These are phyloP conservation scores for Rhizomucor pusillus DNA, from an alignment of 371 early-diverging fungal species.

Conservation along the genomic window DNA sequence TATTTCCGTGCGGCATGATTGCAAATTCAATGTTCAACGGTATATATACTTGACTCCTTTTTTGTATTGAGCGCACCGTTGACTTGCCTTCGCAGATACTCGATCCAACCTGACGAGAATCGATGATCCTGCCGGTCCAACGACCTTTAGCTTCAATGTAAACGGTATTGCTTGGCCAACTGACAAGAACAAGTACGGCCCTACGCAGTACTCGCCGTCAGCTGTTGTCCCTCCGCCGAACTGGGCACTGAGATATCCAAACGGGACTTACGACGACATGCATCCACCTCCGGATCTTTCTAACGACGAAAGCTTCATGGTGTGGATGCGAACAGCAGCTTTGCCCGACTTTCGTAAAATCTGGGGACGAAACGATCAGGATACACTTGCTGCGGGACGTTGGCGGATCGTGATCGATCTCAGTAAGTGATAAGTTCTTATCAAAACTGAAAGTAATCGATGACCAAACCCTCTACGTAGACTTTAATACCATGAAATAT, in stretches of 20 bases:
- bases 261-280: slow-evolving; percentile 57
- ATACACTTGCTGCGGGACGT: slow-evolving; percentile 52
- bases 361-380: slow-evolving; percentile 77
- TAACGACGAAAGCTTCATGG: slow-evolving; percentile 84
- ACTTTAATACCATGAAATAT: slow-evolving; percentile 77
- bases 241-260: slow-evolving; percentile 63
- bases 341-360: slow-evolving; percentile 96
- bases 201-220: slow-evolving; percentile 48
- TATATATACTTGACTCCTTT: too few species aligned
- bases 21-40: slow-evolving; percentile 97
- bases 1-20: slow-evolving; percentile 98
- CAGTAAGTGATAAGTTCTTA: slow-evolving; percentile 29
- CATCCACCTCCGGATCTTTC: slow-evolving; percentile 70
- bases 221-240: slow-evolving; percentile 78
- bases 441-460: neutral
- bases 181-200: slow-evolving; percentile 73
- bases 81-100: slow-evolving; percentile 42
- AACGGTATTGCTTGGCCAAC: slow-evolving; percentile 89
- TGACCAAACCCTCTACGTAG: slow-evolving; percentile 31
- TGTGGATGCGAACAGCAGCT: slow-evolving; percentile 99
- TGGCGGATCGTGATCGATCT: slow-evolving; percentile 69
- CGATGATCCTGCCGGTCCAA: slow-evolving; percentile 8
- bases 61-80: too few species aligned
- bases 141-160: slow-evolving; percentile 50
- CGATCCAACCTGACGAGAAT: slow-evolving; percentile 27